Evolutionary conservation across 1,284 basidiomycete genomes (phyloP), one percentile per base, ranked within the genome.

Genomic region (Ceraceosorus bombacis): DNA sequence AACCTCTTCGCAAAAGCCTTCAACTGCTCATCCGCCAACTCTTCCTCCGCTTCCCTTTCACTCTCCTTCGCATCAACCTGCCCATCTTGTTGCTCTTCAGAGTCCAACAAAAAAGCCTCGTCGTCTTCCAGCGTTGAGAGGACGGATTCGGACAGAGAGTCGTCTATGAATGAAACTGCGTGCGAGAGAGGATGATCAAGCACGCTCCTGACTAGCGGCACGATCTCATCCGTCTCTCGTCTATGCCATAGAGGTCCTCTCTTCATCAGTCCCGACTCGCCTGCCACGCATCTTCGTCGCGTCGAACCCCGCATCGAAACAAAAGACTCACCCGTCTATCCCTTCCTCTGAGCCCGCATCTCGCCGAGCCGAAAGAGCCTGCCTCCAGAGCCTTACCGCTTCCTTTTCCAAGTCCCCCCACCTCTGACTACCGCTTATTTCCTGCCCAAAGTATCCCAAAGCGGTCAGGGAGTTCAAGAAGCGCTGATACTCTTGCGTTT

Each of bases 391-490:
- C 15, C 49, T 12, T 9, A 67, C 41, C 10, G 70, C 70, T 8
- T 55, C 56, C 5, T 46, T 46, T 57, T 73, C 68, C 4, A 72
- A 65, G 49, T 60, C 55, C 53, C 68, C 69, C 73, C 73, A 76
- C 17, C 53, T 62, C 17, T 62, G 58, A 49, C 70, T 73, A 2
- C 63, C 68, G 10, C 61, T 56, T 12, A 71, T 51, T 41, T 74
- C 67, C 40, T 51, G 57, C 12, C 62, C 70, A 57, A 76, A 76
- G 57, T 65, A 76, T 27, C 74, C 74, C 5, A 73, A 60, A 53
- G 52, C 59, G 6, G 46, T 46, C 2, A 76, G 65, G 1, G 64
- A 59, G 4, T 37, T 54, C 15, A 72, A n/a, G 38, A 73, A 66
- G 10, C 41, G 53, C 13, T 66, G 54, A 8, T 62, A 52, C 58